A percentile compares a stretch with the other conserved stretches of the same genome.
phyloP scores from a whole-genome alignment of 2,329 filamentous ascomycete species.

The Sporothrix schenckii region DNA sequence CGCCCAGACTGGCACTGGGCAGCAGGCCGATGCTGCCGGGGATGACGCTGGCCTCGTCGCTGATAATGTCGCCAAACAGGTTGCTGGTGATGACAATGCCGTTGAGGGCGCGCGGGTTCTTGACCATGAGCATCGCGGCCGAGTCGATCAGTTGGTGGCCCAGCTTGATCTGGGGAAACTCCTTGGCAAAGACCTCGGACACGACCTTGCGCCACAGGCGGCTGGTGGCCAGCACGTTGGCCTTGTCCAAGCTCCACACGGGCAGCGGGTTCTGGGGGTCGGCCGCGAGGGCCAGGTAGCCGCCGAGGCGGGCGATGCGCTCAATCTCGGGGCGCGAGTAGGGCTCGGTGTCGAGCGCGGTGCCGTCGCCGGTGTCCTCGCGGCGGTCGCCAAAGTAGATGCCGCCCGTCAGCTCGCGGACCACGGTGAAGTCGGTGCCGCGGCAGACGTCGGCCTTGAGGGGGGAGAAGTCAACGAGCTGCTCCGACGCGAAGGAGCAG shows the following conservation, averaged over 20 bases:
- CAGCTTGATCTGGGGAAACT: conserved; percentile 84
- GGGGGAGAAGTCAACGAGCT: conserved; percentile 80
- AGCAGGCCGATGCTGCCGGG: conserved; percentile 86
- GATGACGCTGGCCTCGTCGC: conserved; percentile 92
- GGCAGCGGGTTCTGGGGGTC: conserved; percentile 66
- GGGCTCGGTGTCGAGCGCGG: conserved; percentile 81
- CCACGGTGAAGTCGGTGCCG: conserved; percentile 88
- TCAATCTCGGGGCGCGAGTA: conserved; percentile 86
- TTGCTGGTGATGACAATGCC: conserved; percentile 93
- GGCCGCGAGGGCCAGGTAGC: conserved; percentile 74
- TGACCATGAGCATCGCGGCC: conserved; percentile 97
- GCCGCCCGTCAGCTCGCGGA: conserved; percentile 88
- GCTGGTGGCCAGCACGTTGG: conserved; percentile 90
- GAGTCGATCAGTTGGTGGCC: conserved; percentile 92
- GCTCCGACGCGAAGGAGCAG: conserved; percentile 91
- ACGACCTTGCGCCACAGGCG: conserved; percentile 88
- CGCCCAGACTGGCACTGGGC: conserved; percentile 83
- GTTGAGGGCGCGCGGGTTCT: conserved; percentile 85
- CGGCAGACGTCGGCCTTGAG: conserved; percentile 83
- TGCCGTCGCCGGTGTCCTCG: conserved; percentile 74
- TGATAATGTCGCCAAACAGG: conserved; percentile 94
- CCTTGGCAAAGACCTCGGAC: conserved; percentile 78
- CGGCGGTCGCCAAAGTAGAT: conserved; percentile 94
- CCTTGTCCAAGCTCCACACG: conserved; percentile 91
- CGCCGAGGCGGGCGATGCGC: conserved; percentile 81